Evolutionary conservation across 352 stramenopile genomes (phyloP).

Genomic region (Globisporangium nodosum): DNA sequence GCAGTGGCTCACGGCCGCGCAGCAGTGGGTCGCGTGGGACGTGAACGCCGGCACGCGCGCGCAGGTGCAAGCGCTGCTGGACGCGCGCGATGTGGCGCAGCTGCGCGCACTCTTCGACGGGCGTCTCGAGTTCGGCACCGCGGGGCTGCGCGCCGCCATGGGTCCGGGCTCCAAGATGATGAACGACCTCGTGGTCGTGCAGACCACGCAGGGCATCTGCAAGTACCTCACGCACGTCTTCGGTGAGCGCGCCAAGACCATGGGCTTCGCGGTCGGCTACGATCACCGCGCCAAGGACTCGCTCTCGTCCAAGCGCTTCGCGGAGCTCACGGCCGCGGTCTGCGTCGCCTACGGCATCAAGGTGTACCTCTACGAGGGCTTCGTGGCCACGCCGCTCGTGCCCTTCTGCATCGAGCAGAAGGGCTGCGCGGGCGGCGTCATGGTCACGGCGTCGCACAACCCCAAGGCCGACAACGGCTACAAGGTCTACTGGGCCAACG

Average conservation of each 20-base stretch:
- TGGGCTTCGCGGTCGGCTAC: constrained; percentile 88
- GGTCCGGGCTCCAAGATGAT: constrained; percentile 82
- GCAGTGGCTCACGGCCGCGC: constrained; percentile 45
- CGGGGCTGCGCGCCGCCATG: constrained; percentile 88
- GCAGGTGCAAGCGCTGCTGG: constrained; percentile 61
- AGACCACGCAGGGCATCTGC: constrained; percentile 90
- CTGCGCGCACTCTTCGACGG: constrained; percentile 72
- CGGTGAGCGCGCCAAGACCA: constrained; percentile 61
- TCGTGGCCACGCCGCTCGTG: constrained; percentile 96
- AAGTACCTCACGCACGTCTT: constrained; percentile 78
- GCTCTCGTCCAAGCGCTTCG: constrained; percentile 88
- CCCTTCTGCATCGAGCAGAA: constrained; percentile 82
- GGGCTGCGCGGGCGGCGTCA: constrained; percentile 80
- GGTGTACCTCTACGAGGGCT: constrained; percentile 88
- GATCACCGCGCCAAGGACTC: constrained; percentile 79
- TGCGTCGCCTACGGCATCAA: constrained; percentile 79
- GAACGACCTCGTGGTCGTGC: constrained; percentile 92
- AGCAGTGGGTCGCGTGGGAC: constrained; percentile 86
- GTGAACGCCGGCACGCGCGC: constrained; percentile 72
- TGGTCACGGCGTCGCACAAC: constrained; percentile 98
- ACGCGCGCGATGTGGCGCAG: constrained; percentile 33
- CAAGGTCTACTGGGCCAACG: constrained; percentile 96
- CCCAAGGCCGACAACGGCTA: constrained; percentile 97
- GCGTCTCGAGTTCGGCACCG: constrained; percentile 90
- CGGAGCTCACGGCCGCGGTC: constrained; percentile 77